Evolutionary conservation across 2,329 filamentous ascomycete genomes (phyloP).

Genomic region (Cladosporium sp.): DNA sequence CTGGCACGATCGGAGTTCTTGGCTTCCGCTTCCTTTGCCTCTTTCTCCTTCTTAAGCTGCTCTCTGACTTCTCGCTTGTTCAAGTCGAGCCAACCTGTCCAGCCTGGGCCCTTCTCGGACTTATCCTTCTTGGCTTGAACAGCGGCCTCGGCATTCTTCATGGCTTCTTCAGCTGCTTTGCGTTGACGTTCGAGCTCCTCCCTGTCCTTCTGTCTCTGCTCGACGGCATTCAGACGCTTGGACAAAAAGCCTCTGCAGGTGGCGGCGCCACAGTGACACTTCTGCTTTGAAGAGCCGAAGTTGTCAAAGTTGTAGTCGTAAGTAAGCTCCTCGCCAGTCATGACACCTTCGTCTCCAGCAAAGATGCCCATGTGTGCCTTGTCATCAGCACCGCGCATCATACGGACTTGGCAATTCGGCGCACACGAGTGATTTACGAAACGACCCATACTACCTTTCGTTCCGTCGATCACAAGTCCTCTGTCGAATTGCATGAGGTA

Average conservation of each 20-base stretch:
- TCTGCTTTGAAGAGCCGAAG: slow-evolving; percentile 44
- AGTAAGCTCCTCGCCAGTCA: slow-evolving; percentile 92
- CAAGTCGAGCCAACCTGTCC: slow-evolving; percentile 35
- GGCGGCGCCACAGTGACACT: slow-evolving; percentile 62
- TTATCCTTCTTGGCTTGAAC: slow-evolving; percentile 31
- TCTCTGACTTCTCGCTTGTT: slow-evolving; percentile 33
- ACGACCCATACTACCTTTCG: slow-evolving; percentile 89
- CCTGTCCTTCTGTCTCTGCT: slow-evolving; percentile 33
- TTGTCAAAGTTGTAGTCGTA: slow-evolving; percentile 81
- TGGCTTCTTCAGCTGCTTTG: slow-evolving; percentile 30
- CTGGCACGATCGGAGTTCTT: slow-evolving; percentile 32
- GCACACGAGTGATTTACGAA: slow-evolving; percentile 98
- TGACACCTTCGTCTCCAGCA: slow-evolving; percentile 83
- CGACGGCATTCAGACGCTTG: slow-evolving; percentile 33
- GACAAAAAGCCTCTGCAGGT: slow-evolving; percentile 61
- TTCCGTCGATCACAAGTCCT: slow-evolving; percentile 98
- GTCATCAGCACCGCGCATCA: slow-evolving; percentile 69
- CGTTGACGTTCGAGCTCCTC: slow-evolving; percentile 31
- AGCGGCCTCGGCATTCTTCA: slow-evolving; percentile 32
- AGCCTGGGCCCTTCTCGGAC: slow-evolving; percentile 28
- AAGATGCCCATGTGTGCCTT: slow-evolving; percentile 97
- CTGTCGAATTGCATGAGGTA: slow-evolving; percentile 99
- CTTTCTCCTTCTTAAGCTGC: slow-evolving; percentile 31
- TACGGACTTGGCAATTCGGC: slow-evolving; percentile 77
- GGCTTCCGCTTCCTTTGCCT: slow-evolving; percentile 31